These are phyloP conservation scores for Fusarium sp. DNA, from an alignment of 2,329 filamentous ascomycete species.

Conservation along the genomic window DNA sequence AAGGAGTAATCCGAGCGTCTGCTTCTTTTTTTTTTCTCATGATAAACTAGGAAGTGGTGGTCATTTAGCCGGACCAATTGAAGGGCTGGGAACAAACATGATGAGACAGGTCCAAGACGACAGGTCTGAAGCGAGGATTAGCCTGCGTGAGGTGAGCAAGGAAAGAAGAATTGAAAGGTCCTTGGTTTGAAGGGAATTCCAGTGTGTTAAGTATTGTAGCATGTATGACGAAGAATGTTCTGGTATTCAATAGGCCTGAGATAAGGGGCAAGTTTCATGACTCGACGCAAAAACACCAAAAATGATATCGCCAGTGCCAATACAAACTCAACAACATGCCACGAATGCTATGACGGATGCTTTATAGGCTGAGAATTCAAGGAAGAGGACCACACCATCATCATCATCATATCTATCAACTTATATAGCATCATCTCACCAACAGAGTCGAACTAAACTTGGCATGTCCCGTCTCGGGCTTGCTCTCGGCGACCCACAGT, in stretches of 20 bases:
- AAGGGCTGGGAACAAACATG: slow-evolving; percentile 15
- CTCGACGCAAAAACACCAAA: slow-evolving; percentile 35
- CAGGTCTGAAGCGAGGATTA: slow-evolving; percentile 20
- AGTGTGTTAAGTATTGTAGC: neutral
- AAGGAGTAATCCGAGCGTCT: slow-evolving; percentile 37
- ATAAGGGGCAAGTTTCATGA: slow-evolving; percentile 9
- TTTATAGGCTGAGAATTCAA: slow-evolving; percentile 6
- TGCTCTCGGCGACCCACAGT: slow-evolving; percentile 49
- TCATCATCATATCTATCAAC: slow-evolving; percentile 29
- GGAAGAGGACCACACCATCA: slow-evolving; percentile 25
- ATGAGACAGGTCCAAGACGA: slow-evolving; percentile 17
- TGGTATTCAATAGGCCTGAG: neutral
- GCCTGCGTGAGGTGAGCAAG: neutral
- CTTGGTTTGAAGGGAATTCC: neutral
- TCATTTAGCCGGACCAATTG: slow-evolving; percentile 42
- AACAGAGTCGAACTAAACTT: slow-evolving; percentile 23
- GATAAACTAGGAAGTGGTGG: slow-evolving; percentile 20
- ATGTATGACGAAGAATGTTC: slow-evolving; percentile 1
- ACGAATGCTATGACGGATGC: slow-evolving; percentile 19
- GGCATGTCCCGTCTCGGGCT: slow-evolving; percentile 44
- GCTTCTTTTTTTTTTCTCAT: slow-evolving; percentile 10
- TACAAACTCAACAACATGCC: slow-evolving; percentile 16
- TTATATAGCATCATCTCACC: slow-evolving; percentile 23
- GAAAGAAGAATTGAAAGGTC: neutral
- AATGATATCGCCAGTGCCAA: slow-evolving; percentile 28